phyloP scores from a whole-genome alignment of 2,329 filamentous ascomycete species.

The Lojkania enalia region DNA sequence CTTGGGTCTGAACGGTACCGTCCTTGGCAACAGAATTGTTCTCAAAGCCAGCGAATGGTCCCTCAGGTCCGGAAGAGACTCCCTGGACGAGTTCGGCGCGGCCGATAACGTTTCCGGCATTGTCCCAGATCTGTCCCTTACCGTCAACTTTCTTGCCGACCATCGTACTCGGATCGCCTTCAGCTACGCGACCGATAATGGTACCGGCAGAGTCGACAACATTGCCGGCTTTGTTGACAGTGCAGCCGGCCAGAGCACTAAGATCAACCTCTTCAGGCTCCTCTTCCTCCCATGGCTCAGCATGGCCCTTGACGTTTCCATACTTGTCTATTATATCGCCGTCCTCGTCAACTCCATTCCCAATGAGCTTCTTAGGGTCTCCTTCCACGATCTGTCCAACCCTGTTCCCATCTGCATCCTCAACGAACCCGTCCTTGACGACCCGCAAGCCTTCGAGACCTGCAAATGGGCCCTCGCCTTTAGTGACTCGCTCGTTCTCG shows the following conservation, averaged over 20 bases:
- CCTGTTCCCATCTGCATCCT: constrained; percentile 77
- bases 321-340: constrained; percentile 82
- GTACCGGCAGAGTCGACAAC: constrained; percentile 63
- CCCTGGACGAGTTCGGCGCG: constrained; percentile 61
- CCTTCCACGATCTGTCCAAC: constrained; percentile 74
- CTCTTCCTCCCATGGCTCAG: constrained; percentile 58
- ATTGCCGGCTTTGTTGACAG: constrained; percentile 66
- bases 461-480: constrained; percentile 68
- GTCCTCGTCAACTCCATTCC: constrained; percentile 76
- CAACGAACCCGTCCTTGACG: constrained; percentile 69
- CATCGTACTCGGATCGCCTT: constrained; percentile 60
- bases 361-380: constrained; percentile 71
- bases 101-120: constrained; percentile 64
- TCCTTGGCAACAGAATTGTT: constrained; percentile 60
- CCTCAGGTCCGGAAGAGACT: constrained; percentile 55
- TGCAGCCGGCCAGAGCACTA: constrained; percentile 63
- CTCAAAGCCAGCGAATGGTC: constrained; percentile 64
- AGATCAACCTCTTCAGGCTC: constrained; percentile 58
- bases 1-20: constrained; percentile 55
- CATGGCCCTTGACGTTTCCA: constrained; percentile 62
- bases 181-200: constrained; percentile 60
- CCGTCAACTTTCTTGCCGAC: constrained; percentile 65
- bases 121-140: constrained; percentile 66
- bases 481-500: constrained; percentile 58
- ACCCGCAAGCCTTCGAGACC: constrained; percentile 68